Evolutionary conservation across 139 green algal genomes (phyloP).

Genomic region (Auxenochlorella pyrenoidosa): DNA sequence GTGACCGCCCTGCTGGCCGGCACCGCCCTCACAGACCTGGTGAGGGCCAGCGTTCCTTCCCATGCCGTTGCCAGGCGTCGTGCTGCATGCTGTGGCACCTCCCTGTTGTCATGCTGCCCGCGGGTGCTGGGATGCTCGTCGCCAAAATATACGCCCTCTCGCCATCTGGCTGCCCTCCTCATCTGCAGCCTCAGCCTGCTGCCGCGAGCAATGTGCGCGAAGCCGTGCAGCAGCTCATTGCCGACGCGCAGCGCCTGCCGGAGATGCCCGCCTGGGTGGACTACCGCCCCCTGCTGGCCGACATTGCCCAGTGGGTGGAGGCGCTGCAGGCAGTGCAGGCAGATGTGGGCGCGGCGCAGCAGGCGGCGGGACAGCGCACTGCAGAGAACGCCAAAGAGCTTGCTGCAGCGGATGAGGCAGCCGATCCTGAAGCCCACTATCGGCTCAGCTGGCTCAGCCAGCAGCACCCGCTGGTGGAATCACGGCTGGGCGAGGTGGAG

Average conservation of each 20-base stretch:
- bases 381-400: not conserved
- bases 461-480: slow-evolving; percentile 25
- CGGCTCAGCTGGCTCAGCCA: slow-evolving; percentile 31
- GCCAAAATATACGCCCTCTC: too few relatives aligned
- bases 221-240: not conserved
- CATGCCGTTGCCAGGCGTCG: too few relatives aligned
- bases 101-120: too few relatives aligned
- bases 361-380: not conserved
- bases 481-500: slow-evolving; percentile 1
- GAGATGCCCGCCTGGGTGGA: not conserved
- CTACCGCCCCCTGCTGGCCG: not conserved
- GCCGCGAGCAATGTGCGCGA: not conserved
- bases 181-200: not conserved
- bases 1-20: not conserved
- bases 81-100: too few relatives aligned
- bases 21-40: not conserved
- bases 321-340: not conserved
- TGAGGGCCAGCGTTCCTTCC: too few relatives aligned
- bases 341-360: not conserved
- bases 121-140: too few relatives aligned
- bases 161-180: not conserved
- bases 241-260: not conserved
- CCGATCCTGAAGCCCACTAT: not conserved
- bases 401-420: not conserved
- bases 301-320: not conserved